Evolutionary conservation across 2,329 filamentous ascomycete genomes (phyloP).

Genomic region (Canariomyces notabilis): DNA sequence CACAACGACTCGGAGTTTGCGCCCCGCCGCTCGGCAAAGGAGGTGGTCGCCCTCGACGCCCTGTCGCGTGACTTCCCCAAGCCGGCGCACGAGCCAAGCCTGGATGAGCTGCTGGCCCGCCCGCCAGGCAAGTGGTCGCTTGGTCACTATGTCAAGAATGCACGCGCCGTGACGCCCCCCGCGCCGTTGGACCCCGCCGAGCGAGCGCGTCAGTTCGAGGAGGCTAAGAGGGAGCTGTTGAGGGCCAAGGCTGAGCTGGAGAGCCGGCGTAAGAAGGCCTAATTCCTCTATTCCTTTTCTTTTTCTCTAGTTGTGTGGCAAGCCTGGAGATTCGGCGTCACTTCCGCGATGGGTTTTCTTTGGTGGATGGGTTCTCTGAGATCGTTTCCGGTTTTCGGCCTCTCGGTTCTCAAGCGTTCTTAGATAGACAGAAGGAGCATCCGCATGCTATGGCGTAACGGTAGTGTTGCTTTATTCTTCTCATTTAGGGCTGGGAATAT

Average conservation of each 20-base stretch:
- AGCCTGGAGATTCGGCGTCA: no score
- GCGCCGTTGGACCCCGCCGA: conserved; percentile 31
- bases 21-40: conserved; percentile 8
- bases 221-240: conserved; percentile 44
- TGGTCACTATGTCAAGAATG: conserved; percentile 33
- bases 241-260: conserved; percentile 30
- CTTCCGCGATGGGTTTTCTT: no score
- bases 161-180: conserved; percentile 26
- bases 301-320: no score
- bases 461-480: neutral
- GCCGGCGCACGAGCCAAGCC: conserved; percentile 35
- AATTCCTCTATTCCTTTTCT: neutral
- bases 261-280: neutral
- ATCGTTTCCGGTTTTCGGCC: no score
- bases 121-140: conserved; percentile 37
- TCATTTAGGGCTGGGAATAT: neutral
- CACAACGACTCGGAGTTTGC: conserved; percentile 4
- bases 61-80: conserved; percentile 38
- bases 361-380: no score
- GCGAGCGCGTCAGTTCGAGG: conserved; percentile 39
- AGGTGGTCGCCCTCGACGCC: conserved; percentile 27
- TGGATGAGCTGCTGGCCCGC: conserved; percentile 40
- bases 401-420: neutral
- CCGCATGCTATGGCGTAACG: neutral
- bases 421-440: neutral